These are phyloP conservation scores for Fusarium coicis DNA, from an alignment of 2,329 filamentous ascomycete genomes.

Conservation along the genomic window DNA sequence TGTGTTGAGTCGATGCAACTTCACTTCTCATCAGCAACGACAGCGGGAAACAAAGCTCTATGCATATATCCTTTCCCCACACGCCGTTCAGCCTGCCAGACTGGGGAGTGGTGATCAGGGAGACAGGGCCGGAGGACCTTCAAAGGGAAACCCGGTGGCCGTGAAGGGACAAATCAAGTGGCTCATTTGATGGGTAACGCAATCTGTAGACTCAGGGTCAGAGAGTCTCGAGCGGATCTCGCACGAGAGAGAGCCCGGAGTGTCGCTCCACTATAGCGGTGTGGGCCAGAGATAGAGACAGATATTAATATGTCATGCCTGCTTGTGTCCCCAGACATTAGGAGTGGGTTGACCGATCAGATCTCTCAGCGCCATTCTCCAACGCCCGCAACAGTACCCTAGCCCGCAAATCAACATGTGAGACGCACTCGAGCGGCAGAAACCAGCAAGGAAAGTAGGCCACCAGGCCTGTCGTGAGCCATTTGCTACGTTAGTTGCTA, in stretches of 20 bases:
- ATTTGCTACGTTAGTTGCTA: constrained; percentile 1
- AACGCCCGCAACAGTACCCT: constrained; percentile 39
- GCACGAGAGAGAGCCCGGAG: constrained; percentile 25
- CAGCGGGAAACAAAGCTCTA: constrained; percentile 17
- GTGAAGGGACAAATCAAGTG: constrained; percentile 6
- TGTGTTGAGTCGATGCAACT: constrained; percentile 4
- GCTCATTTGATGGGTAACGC: not conserved
- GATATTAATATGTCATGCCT: constrained; percentile 46
- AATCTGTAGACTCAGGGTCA: constrained; percentile 3
- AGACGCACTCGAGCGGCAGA: constrained; percentile 21
- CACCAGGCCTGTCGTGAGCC: constrained; percentile 20
- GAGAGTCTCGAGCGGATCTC: constrained; percentile 15
- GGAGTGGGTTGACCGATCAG: constrained; percentile 42
- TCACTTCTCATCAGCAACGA: not conserved
- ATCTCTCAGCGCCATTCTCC: constrained; percentile 36
- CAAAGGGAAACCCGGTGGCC: constrained; percentile 27
- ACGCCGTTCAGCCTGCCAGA: constrained; percentile 5
- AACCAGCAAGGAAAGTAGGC: constrained; percentile 22
- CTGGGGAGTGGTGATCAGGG: constrained; percentile 2
- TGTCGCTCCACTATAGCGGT: constrained; percentile 39
- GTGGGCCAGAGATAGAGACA: constrained; percentile 45
- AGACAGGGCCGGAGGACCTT: constrained; percentile 23
- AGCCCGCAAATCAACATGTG: constrained; percentile 35
- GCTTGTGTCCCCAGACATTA: constrained; percentile 27
- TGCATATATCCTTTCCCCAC: constrained; percentile 27